A percentile compares a stretch with the other conserved stretches of the same genome.
phyloP scores from a whole-genome alignment of 495 filamentous ascomycete genomes.

The Penicillium odoratum region DNA sequence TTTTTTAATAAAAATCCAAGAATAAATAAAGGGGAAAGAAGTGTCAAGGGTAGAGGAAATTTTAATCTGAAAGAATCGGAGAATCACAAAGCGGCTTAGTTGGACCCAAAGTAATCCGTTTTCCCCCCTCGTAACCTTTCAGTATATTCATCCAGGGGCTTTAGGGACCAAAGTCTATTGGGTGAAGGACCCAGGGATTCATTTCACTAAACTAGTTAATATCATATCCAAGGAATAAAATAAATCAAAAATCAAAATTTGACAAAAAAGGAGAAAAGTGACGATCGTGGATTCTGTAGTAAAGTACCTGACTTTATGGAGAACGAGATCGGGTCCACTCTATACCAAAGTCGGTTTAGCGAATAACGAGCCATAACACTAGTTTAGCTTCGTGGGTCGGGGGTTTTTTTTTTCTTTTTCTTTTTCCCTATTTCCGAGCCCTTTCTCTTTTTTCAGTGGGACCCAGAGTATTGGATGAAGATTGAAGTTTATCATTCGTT shows the following conservation, averaged over 20 bases:
- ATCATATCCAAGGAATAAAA: not conserved
- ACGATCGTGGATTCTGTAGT: not conserved
- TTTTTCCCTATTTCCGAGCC: not conserved
- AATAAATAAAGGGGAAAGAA: not conserved
- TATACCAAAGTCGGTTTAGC: not conserved
- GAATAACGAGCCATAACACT: slow-evolving; percentile 1
- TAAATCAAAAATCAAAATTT: not conserved
- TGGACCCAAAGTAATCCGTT: slow-evolving; percentile 3
- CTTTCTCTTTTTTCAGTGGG: not conserved
- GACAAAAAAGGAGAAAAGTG: slow-evolving; percentile 1
- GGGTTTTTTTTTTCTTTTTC: slow-evolving; percentile 1
- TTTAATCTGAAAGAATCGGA: slow-evolving; percentile 16
- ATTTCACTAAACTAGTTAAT: not conserved
- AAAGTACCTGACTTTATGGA: not conserved
- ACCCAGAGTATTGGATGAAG: not conserved
- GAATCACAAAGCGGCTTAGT: slow-evolving; percentile 17
- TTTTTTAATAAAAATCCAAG: not conserved
- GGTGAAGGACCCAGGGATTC: not conserved
- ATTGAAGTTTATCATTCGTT: not conserved
- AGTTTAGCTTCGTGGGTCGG: not conserved
- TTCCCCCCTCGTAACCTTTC: slow-evolving; percentile 3
- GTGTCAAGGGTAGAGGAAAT: not conserved
- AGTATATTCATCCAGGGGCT: not conserved
- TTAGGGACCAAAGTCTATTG: not conserved
- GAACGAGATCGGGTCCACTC: slow-evolving; percentile 1